phyloP scores from a whole-genome alignment of 2,329 filamentous ascomycete species.

The Ophiocordyceps unilateralis region DNA sequence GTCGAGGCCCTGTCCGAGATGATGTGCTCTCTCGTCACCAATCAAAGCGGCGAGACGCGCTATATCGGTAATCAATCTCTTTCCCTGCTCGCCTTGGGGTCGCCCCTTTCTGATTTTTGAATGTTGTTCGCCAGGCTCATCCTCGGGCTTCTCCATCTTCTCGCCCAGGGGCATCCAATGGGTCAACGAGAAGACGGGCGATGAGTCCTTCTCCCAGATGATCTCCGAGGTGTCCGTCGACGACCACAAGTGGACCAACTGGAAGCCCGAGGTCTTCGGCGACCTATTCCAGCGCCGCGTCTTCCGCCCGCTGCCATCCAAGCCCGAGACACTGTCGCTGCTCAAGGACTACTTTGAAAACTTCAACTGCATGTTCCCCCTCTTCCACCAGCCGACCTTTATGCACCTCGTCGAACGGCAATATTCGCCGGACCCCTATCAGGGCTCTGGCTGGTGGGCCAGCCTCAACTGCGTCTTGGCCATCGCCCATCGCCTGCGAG shows the following conservation, averaged over 20 bases:
- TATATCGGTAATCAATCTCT: constrained; percentile 54
- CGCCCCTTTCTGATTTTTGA: neutral
- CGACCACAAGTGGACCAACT: constrained; percentile 90
- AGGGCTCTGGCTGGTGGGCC: constrained; percentile 96
- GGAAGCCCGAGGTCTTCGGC: constrained; percentile 94
- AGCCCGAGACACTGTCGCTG: constrained; percentile 72
- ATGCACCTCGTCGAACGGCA: constrained; percentile 94
- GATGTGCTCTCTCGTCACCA: constrained; percentile 97
- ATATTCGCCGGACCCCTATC: constrained; percentile 82
- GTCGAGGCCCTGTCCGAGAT: constrained; percentile 86
- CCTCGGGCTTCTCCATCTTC: constrained; percentile 96
- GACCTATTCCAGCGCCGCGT: constrained; percentile 78
- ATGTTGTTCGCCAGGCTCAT: constrained; percentile 59
- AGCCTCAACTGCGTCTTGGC: constrained; percentile 86
- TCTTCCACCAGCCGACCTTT: constrained; percentile 95
- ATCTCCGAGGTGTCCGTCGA: constrained; percentile 82
- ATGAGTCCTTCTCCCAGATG: constrained; percentile 86
- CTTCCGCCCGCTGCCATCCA: constrained; percentile 68
- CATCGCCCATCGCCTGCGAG: constrained; percentile 80
- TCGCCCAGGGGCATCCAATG: constrained; percentile 95
- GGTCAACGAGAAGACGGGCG: constrained; percentile 97
- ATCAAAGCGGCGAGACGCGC: constrained; percentile 82
- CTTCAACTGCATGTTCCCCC: constrained; percentile 96
- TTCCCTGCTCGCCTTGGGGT: neutral
- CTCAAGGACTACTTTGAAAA: constrained; percentile 94